A percentile compares a stretch with the other conserved stretches of the same genome.
Conservation (phyloP, 2,329 filamentous ascomycete genomes). For the Ascomycota sp. region DNA sequence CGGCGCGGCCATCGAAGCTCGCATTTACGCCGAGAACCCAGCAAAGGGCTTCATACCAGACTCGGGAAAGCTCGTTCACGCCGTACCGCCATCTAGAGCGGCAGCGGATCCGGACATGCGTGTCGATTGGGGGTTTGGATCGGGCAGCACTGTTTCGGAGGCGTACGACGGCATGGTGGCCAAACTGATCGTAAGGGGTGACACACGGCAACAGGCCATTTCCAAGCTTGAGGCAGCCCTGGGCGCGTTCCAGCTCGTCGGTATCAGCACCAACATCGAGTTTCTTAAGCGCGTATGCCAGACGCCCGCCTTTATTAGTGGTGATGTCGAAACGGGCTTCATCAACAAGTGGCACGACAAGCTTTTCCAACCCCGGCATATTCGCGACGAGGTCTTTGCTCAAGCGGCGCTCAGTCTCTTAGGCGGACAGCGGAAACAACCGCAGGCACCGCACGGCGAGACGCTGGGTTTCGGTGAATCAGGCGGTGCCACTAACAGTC, state of each 20-base stretch:
- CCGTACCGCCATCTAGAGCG: constrained; percentile 45
- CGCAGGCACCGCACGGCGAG: constrained; percentile 20
- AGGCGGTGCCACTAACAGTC: constrained; percentile 15
- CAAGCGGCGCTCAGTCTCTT: constrained; percentile 69
- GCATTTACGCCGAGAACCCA: constrained; percentile 92
- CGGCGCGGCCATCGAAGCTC: constrained; percentile 80
- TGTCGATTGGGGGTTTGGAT: constrained; percentile 79
- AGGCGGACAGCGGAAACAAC: constrained; percentile 20
- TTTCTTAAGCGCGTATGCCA: constrained; percentile 77
- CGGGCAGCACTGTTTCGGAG: constrained; percentile 78
- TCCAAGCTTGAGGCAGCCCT: constrained; percentile 62
- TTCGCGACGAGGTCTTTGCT: constrained; percentile 52
- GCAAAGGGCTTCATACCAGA: constrained; percentile 83
- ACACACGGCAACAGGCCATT: constrained; percentile 57
- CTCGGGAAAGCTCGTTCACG: constrained; percentile 67
- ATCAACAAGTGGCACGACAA: constrained; percentile 71
- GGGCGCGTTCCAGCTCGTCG: constrained; percentile 77
- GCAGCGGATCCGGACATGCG: constrained; percentile 47
- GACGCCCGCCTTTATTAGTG: constrained; percentile 59
- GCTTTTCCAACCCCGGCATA: constrained; percentile 42
- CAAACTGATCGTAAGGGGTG: constrained; percentile 78
- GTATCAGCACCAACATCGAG: constrained; percentile 85
- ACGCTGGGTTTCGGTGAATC: constrained; percentile 31
- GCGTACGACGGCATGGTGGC: constrained; percentile 98
- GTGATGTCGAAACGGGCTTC: constrained; percentile 86